Percentiles rank a stretch among this genome's conserved stretches.
These are phyloP conservation scores for Nicotiana noctiflora DNA, from an alignment of 257 asterid species.

Conservation along the genomic window DNA sequence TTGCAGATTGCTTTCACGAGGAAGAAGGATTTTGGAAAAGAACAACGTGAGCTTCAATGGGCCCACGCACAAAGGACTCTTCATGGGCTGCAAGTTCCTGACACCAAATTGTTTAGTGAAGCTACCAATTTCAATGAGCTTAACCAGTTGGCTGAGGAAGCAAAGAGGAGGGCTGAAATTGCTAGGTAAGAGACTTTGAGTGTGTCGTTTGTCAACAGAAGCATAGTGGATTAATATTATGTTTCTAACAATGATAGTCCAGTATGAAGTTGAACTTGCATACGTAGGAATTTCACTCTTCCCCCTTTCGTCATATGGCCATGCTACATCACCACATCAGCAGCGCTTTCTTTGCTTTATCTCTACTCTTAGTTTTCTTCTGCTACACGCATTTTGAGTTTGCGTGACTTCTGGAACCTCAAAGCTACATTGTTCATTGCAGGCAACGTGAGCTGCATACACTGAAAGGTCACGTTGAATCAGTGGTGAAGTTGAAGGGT, in stretches of 20 bases:
- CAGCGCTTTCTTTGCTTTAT: neutral
- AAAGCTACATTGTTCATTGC: constrained; percentile 8
- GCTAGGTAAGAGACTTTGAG: constrained; percentile 49
- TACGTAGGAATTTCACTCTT: neutral
- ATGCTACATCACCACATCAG: neutral
- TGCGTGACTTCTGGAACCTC: neutral
- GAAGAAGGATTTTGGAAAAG: constrained; percentile 90
- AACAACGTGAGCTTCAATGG: constrained; percentile 94
- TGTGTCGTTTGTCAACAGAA: neutral
- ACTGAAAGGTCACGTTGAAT: constrained; percentile 88
- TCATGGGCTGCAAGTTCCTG: constrained; percentile 93
- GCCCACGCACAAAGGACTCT: constrained; percentile 97
- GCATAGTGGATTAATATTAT: neutral
- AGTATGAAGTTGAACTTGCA: neutral
- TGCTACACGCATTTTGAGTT: neutral
- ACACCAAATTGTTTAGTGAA: constrained; percentile 73
- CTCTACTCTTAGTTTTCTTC: neutral
- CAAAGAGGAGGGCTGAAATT: constrained; percentile 93
- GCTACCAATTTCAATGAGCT: constrained; percentile 73
- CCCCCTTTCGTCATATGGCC: neutral
- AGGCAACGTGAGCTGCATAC: constrained; percentile 87
- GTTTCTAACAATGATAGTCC: neutral
- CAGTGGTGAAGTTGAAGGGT: constrained; percentile 93
- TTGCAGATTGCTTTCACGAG: constrained; percentile 93
- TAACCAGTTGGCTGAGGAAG: constrained; percentile 97